Percentiles rank a stretch among this genome's conserved stretches.
Conservation (phyloP, 768 basidiomycete genomes). For the Phaeotremella skinneri region DNA sequence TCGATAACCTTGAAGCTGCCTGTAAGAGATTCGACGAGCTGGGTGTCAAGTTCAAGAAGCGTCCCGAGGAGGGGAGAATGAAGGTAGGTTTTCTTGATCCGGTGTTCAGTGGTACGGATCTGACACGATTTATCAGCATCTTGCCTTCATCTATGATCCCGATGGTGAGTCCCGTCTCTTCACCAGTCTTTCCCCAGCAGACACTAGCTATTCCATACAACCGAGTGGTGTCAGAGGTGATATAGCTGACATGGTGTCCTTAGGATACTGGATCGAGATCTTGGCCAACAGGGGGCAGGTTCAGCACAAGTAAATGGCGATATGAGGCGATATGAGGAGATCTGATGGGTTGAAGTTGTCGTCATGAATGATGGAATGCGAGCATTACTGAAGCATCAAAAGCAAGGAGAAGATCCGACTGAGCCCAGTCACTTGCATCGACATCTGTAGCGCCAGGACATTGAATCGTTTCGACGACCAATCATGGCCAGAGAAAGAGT, state of each 20-base stretch:
- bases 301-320: not conserved
- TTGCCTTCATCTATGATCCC: constrained; percentile 49
- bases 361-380: too few relatives aligned
- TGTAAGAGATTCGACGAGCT: constrained; percentile 78
- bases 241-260: not conserved
- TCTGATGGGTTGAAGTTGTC: too few relatives aligned
- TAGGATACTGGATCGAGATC: constrained; percentile 50
- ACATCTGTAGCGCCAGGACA: too few relatives aligned
- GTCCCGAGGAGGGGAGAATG: constrained; percentile 80
- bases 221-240: not conserved
- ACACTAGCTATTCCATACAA: not conserved
- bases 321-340: too few relatives aligned
- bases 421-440: too few relatives aligned
- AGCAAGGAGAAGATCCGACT: too few relatives aligned
- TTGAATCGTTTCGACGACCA: too few relatives aligned
- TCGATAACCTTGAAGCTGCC: constrained; percentile 76
- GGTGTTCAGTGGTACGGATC: constrained; percentile 3
- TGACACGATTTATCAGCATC: constrained; percentile 22
- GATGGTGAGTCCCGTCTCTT: constrained; percentile 30
- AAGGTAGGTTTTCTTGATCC: constrained; percentile 46
- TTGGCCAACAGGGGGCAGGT: constrained; percentile 28
- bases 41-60: constrained; percentile 83
- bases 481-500: too few relatives aligned
- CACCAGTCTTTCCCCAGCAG: too few relatives aligned
- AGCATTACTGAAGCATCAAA: too few relatives aligned